These are phyloP conservation scores for Globisporangium paddicum DNA, from an alignment of 352 stramenopile species.

Conservation along the genomic window DNA sequence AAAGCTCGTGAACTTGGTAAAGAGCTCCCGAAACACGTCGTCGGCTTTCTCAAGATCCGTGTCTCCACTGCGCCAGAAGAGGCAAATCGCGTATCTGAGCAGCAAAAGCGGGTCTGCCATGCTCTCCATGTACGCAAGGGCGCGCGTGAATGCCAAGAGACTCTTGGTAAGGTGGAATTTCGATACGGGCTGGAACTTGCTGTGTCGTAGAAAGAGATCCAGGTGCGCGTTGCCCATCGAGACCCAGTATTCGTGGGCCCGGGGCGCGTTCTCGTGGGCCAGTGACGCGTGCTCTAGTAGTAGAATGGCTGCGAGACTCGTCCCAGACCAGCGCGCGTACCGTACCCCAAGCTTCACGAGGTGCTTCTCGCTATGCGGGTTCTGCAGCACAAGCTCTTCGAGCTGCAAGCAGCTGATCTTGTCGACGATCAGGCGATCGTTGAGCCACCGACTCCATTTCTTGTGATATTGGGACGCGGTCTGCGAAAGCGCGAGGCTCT, in stretches of 20 bases:
- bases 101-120: slow-evolving; percentile 54
- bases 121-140: slow-evolving; percentile 61
- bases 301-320: slow-evolving; percentile 46
- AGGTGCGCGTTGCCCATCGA: slow-evolving; percentile 57
- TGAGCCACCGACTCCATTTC: slow-evolving; percentile 55
- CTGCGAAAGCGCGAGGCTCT: neutral
- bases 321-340: slow-evolving; percentile 47
- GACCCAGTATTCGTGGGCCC: slow-evolving; percentile 66
- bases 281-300: slow-evolving; percentile 52
- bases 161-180: slow-evolving; percentile 48
- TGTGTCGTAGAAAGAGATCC: slow-evolving; percentile 54
- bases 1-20: slow-evolving; percentile 52
- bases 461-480: slow-evolving; percentile 38
- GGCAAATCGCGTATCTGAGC: slow-evolving; percentile 52
- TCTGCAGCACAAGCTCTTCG: slow-evolving; percentile 51
- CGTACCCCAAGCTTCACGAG: slow-evolving; percentile 55
- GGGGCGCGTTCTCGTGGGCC: slow-evolving; percentile 31
- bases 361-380: slow-evolving; percentile 32
- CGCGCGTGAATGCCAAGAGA: slow-evolving; percentile 49
- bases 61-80: slow-evolving; percentile 53
- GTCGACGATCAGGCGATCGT: slow-evolving; percentile 45
- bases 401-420: slow-evolving; percentile 63
- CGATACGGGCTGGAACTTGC: slow-evolving; percentile 53
- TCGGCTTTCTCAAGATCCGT: slow-evolving; percentile 45
- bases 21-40: slow-evolving; percentile 52